These are phyloP conservation scores for Luffa aegyptiaca DNA, from an alignment of 306 rosid species.

Conservation along the genomic window DNA sequence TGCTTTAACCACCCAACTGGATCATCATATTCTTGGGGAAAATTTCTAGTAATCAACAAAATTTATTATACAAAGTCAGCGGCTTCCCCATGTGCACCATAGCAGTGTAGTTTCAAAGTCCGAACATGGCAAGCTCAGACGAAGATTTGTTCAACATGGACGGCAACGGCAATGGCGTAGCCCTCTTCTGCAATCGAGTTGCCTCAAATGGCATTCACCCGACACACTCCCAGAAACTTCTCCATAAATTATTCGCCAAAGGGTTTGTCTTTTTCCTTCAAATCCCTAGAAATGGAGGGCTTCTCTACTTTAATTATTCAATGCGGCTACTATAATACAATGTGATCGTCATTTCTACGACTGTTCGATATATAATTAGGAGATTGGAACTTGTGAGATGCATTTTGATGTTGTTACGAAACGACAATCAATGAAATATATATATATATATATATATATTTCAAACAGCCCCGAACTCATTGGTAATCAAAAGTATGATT, in stretches of 20 bases:
- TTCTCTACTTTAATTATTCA: background rate
- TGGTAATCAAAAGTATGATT: background rate
- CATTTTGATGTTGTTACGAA: background rate
- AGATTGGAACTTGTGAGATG: background rate
- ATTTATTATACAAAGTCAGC: background rate
- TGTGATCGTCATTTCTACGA: background rate
- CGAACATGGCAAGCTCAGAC: background rate
- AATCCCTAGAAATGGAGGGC: background rate
- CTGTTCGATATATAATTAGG: background rate
- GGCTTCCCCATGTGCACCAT: background rate
- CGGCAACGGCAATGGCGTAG: background rate
- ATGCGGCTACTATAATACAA: background rate
- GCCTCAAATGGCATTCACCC: background rate
- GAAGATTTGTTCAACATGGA: background rate
- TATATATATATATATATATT: no score
- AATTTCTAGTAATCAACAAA: no score
- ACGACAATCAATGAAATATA: no score
- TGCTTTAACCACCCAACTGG: no score
- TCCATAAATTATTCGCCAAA: background rate
- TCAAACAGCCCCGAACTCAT: background rate
- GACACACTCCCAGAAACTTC: background rate
- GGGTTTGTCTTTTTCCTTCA: conserved; percentile 2
- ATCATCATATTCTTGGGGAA: no score
- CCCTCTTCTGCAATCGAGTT: background rate
- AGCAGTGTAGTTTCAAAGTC: background rate